Percentiles rank a stretch among this genome's conserved stretches.
Conservation (phyloP, 768 basidiomycete species). For the Candolleomyces aberdarensis region DNA sequence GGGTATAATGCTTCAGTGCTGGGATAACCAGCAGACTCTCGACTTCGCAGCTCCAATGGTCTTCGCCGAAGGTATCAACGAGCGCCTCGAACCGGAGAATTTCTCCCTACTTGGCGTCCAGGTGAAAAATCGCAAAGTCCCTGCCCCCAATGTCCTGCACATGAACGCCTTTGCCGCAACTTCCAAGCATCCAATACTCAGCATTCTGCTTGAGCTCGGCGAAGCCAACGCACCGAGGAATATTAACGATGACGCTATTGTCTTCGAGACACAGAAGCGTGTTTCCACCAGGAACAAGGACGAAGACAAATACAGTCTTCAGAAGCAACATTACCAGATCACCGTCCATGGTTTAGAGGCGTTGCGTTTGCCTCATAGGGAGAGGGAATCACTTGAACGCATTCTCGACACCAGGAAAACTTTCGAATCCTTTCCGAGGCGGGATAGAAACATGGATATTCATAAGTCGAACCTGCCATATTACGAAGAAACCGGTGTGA, state of each 20-base stretch:
- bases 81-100: not conserved
- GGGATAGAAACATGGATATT: not conserved
- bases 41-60: not conserved
- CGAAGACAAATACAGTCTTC: not conserved
- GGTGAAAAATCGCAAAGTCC: not conserved
- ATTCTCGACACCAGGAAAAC: not conserved
- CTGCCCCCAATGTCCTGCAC: not conserved
- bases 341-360: not conserved
- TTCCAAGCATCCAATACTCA: not conserved
- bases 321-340: not conserved
- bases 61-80: not conserved
- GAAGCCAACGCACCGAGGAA: not conserved
- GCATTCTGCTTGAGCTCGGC: not conserved
- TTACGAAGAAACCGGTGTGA: not conserved
- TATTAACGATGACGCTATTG: not conserved
- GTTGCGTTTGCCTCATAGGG: not conserved
- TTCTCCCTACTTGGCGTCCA: not conserved
- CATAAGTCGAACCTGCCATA: not conserved
- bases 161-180: not conserved
- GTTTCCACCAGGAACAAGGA: not conserved
- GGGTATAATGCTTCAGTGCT: not conserved
- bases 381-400: not conserved
- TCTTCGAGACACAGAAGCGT: not conserved
- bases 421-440: not conserved
- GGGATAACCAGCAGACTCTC: not conserved